A percentile compares a stretch with the other conserved stretches of the same genome.
Evolutionary conservation across 2,329 filamentous ascomycete species (phyloP).

Genomic region (Claviceps capensis): DNA sequence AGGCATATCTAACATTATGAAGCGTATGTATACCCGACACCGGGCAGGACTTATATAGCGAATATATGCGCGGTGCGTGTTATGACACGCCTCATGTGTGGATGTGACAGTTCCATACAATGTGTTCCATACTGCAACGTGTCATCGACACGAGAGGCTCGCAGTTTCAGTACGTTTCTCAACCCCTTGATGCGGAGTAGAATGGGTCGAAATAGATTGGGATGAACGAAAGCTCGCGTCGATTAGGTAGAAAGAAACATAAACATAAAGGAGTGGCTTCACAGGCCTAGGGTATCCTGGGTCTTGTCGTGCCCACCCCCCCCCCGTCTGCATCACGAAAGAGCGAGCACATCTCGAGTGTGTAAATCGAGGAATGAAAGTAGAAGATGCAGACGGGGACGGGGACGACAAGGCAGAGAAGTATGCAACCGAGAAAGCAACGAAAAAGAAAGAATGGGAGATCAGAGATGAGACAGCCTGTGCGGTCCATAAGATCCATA

Average conservation of each 20-base stretch:
- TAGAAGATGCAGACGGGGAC: not conserved
- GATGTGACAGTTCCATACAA: not conserved
- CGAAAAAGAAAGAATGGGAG: not conserved
- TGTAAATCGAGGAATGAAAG: not conserved
- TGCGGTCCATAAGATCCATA: not conserved
- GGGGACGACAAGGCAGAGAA: not conserved
- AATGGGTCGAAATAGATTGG: not conserved
- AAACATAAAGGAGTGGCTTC: not conserved
- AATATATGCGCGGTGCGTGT: not conserved
- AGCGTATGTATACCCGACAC: not conserved
- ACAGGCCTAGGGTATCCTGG: too few species aligned
- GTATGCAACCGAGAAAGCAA: not conserved
- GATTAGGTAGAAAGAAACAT: not conserved
- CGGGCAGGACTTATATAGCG: not conserved
- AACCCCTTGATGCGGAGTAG: not conserved
- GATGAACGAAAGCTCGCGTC: not conserved
- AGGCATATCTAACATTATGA: conserved; percentile 6
- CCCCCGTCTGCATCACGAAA: too few species aligned
- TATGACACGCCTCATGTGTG: not conserved
- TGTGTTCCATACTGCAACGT: not conserved
- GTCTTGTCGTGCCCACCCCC: too few species aligned
- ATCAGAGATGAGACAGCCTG: not conserved
- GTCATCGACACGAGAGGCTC: not conserved
- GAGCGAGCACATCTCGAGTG: too few species aligned
- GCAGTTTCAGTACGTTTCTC: too few species aligned